Conservation (phyloP, 805 yeast genomes). For the Komagataella ulmi region DNA sequence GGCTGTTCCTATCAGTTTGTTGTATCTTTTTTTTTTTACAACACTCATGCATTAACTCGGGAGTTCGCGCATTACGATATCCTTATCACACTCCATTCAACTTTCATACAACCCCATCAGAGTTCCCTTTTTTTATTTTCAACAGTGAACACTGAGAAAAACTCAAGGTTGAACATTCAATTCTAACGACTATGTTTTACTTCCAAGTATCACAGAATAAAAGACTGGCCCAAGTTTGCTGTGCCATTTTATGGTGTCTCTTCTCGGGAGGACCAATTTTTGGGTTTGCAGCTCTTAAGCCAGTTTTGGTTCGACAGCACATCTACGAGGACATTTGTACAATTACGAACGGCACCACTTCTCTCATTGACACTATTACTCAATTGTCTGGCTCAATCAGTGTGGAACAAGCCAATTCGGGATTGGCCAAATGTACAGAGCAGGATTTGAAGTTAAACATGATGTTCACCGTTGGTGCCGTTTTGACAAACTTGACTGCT, state of each 20-base stretch:
- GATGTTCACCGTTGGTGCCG: constrained; percentile 49
- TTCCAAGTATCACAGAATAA: constrained; percentile 8
- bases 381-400: constrained; percentile 1
- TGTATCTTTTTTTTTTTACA: background rate
- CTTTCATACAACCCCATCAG: background rate
- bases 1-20: background rate
- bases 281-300: constrained; percentile 93
- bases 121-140: background rate
- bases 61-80: background rate
- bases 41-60: background rate
- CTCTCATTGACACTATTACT: background rate
- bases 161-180: background rate
- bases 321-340: constrained; percentile 57
- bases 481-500: constrained; percentile 40
- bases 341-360: constrained; percentile 9
- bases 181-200: background rate
- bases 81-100: background rate
- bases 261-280: constrained; percentile 88
- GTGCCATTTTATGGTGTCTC: constrained; percentile 81
- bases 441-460: constrained; percentile 43
- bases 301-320: constrained; percentile 64
- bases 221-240: constrained; percentile 40
- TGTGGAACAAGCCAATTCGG: constrained; percentile 8
- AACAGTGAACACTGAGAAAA: too few species aligned
- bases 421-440: constrained; percentile 28